phyloP scores from a whole-genome alignment of 2,329 filamentous ascomycete genomes.

The Cladorrhinum sp. region DNA sequence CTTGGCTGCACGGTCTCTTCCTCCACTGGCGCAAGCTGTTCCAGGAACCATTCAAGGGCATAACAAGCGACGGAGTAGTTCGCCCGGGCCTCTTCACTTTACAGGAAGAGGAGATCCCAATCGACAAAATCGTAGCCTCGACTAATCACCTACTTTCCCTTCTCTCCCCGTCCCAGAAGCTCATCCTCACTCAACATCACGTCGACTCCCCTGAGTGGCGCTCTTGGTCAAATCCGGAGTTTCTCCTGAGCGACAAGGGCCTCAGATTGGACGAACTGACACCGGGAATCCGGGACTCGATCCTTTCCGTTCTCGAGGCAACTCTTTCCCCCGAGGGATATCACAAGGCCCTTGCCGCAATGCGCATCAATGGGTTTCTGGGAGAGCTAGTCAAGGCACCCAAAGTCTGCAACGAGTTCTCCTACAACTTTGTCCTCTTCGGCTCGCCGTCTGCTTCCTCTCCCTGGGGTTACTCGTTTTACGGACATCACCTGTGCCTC shows the following conservation, averaged over 20 bases:
- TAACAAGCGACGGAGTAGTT: conserved; percentile 65
- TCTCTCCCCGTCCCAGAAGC: conserved; percentile 47
- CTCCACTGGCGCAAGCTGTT: conserved; percentile 57
- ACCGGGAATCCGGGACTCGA: conserved; percentile 42
- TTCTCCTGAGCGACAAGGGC: conserved; percentile 66
- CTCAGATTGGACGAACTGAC: conserved; percentile 63
- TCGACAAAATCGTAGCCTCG: conserved; percentile 53
- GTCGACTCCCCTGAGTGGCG: conserved; percentile 71
- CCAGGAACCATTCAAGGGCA: conserved; percentile 66
- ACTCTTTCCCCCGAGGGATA: conserved; percentile 70
- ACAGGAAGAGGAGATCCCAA: conserved; percentile 63
- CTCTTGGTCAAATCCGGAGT: conserved; percentile 69
- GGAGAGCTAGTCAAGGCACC: conserved; percentile 63
- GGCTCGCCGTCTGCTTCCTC: conserved; percentile 53
- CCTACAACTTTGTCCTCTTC: conserved; percentile 74
- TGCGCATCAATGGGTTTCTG: conserved; percentile 73
- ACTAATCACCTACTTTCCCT: conserved; percentile 44
- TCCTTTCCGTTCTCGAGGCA: conserved; percentile 54
- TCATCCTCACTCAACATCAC: conserved; percentile 51
- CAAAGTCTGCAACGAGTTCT: conserved; percentile 68
- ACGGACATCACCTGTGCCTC: conserved; percentile 76
- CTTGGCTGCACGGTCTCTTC: conserved; percentile 64
- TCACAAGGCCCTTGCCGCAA: conserved; percentile 64
- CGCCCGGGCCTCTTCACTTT: conserved; percentile 53
- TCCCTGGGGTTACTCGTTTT: conserved; percentile 72